Conservation (phyloP, 2,329 filamentous ascomycete genomes). For the Clarireedia monteithiana region DNA sequence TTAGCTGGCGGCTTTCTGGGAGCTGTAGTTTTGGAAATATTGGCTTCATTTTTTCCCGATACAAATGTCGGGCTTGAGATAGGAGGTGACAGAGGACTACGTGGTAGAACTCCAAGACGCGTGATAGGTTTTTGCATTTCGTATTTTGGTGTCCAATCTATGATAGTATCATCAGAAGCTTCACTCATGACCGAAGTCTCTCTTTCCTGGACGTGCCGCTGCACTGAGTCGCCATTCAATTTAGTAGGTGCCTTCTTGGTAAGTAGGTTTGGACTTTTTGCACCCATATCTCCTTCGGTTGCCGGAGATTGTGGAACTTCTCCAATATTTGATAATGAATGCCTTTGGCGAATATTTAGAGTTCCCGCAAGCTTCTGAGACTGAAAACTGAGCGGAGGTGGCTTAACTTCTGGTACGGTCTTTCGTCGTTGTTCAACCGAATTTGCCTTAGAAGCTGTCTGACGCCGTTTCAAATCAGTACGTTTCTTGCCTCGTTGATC, state of each 20-base stretch:
- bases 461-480: not conserved
- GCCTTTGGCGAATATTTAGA: not conserved
- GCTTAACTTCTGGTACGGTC: conserved; percentile 5
- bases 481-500: conserved; percentile 30
- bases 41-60: no score
- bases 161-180: conserved; percentile 17
- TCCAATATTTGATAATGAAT: not conserved
- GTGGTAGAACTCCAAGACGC: not conserved
- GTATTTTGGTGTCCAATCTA: conserved; percentile 18
- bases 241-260: not conserved
- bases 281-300: conserved; percentile 14
- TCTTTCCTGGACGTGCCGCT: not conserved
- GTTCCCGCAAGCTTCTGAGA: not conserved
- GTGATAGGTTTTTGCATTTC: conserved; percentile 6
- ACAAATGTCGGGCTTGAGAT: not conserved
- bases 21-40: not conserved
- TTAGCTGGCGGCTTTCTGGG: conserved; percentile 8
- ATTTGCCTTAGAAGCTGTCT: not conserved
- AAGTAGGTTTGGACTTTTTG: conserved; percentile 4
- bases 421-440: not conserved
- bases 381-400: not conserved
- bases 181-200: conserved; percentile 11
- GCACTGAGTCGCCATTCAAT: not conserved
- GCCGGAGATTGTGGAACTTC: conserved; percentile 12
- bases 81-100: not conserved